These are phyloP conservation scores for Rhizopogon roseolus DNA, from an alignment of 768 basidiomycete species.

Conservation along the genomic window DNA sequence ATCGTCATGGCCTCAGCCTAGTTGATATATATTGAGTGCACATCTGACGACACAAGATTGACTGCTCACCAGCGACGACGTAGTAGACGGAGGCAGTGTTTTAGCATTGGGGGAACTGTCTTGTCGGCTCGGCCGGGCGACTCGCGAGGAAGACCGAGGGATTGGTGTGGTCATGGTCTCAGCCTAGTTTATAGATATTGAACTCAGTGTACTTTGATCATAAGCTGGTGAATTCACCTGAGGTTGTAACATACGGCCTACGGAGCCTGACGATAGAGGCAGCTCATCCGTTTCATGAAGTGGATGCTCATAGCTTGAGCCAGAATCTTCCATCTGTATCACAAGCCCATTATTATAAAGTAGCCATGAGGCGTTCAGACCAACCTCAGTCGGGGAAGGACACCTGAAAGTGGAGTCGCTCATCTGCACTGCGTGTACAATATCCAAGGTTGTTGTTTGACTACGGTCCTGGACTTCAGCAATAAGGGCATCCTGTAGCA, in stretches of 20 bases:
- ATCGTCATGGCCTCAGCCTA: neutral
- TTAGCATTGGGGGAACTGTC: neutral
- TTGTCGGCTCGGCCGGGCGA: neutral
- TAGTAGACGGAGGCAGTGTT: neutral
- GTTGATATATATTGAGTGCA: neutral
- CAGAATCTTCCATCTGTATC: too few species aligned
- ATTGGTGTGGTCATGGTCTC: too few species aligned
- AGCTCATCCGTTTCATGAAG: too few species aligned
- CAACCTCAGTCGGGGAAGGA: neutral
- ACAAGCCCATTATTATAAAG: too few species aligned
- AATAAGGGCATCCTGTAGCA: neutral
- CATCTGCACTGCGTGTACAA: neutral
- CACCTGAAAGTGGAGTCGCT: neutral
- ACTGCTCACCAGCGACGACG: neutral
- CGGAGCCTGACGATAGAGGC: too few species aligned
- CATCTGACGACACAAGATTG: neutral
- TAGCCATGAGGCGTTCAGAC: too few species aligned
- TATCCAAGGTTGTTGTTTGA: neutral
- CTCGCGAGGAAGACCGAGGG: neutral
- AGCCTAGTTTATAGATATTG: neutral
- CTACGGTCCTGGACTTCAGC: neutral
- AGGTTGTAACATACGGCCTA: neutral
- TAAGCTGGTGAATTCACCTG: neutral
- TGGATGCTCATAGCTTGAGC: too few species aligned
- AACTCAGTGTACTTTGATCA: too few species aligned